Evolutionary conservation across 352 stramenopile genomes (phyloP).

Genomic region (Phytophthora pinifolia): DNA sequence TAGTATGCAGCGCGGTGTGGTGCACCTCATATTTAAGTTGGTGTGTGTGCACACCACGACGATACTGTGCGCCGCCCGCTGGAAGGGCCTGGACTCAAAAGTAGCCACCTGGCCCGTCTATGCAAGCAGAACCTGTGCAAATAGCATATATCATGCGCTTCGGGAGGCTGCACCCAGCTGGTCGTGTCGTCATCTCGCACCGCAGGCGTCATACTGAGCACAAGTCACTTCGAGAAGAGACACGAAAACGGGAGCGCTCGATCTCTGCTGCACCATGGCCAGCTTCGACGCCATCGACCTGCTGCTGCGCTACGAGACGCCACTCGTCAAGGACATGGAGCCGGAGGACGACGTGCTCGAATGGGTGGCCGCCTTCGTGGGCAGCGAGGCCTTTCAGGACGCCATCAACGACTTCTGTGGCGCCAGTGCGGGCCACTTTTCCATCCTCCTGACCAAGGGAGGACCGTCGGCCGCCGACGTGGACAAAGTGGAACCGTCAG

Average conservation of each 20-base stretch:
- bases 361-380: constrained; percentile 75
- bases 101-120: constrained; percentile 6
- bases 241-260: constrained; percentile 9
- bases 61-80: no score
- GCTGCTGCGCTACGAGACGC: constrained; percentile 76
- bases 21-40: no score
- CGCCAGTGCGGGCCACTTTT: constrained; percentile 56
- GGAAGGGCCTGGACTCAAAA: no score
- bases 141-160: not conserved
- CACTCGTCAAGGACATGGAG: constrained; percentile 84
- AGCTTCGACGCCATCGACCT: constrained; percentile 82
- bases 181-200: constrained; percentile 25
- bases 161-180: constrained; percentile 3
- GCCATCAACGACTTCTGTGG: constrained; percentile 66
- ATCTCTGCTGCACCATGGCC: constrained; percentile 25
- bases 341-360: constrained; percentile 75
- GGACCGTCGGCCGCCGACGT: constrained; percentile 57
- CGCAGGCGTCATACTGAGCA: constrained; percentile 12
- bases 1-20: no score
- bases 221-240: constrained; percentile 28
- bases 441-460: constrained; percentile 62
- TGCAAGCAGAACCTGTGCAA: not conserved
- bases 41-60: no score
- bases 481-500: constrained; percentile 57
- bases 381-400: constrained; percentile 70